phyloP scores from a whole-genome alignment of 148 eudicot species.

The Camellia japonica region DNA sequence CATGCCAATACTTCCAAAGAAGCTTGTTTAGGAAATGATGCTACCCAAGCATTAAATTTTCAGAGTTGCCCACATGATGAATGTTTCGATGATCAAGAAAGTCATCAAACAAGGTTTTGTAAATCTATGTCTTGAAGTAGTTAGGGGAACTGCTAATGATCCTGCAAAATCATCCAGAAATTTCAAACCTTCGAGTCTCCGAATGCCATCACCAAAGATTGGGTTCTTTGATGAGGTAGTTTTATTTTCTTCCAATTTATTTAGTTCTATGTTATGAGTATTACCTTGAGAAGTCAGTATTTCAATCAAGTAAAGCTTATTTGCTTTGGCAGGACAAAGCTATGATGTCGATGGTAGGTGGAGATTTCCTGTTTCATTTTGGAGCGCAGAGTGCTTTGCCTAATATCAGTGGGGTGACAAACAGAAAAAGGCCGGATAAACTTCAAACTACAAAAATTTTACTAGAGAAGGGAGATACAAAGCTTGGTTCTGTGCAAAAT shows the following conservation, averaged over 20 bases:
- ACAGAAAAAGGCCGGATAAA: not conserved
- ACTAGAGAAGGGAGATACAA: not conserved
- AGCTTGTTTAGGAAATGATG: not conserved
- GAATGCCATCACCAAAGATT: conserved; percentile 40
- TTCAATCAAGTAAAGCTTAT: not conserved
- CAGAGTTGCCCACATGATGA: too few species aligned
- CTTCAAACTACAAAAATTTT: not conserved
- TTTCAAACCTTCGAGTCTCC: conserved; percentile 32
- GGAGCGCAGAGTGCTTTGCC: conserved; percentile 15
- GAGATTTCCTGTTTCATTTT: conserved; percentile 15
- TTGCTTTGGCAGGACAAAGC: conserved; percentile 13
- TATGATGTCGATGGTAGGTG: not conserved
- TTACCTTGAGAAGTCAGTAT: not conserved
- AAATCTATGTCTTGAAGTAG: not conserved
- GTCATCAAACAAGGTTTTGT: not conserved
- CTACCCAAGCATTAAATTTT: not conserved
- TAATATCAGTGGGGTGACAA: not conserved
- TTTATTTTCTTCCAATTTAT: not conserved
- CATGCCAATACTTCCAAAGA: not conserved
- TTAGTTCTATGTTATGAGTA: not conserved
- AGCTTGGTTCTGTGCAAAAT: conserved; percentile 1
- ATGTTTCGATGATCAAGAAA: not conserved
- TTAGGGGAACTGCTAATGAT: not conserved
- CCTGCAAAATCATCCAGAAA: conserved; percentile 7
- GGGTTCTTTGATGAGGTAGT: conserved; percentile 45